phyloP scores from a whole-genome alignment of 441 rosid species.

The Kokia cookei region DNA sequence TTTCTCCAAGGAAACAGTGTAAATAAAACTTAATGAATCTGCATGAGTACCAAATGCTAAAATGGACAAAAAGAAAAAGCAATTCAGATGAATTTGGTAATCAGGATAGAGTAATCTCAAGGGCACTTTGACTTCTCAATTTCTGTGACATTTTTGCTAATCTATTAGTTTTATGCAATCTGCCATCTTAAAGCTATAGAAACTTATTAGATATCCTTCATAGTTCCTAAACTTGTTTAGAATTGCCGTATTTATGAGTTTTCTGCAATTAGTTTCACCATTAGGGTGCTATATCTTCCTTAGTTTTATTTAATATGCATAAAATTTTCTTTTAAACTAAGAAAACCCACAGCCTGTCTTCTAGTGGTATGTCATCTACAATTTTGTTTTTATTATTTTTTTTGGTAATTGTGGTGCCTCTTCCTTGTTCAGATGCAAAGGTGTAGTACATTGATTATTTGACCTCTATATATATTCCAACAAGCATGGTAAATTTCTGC shows the following conservation, averaged over 20 bases:
- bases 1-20: background rate
- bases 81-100: background rate
- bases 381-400: background rate
- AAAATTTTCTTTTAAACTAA: background rate
- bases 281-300: background rate
- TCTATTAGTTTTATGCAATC: background rate
- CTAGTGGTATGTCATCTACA: background rate
- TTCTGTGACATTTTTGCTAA: background rate
- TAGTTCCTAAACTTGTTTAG: background rate
- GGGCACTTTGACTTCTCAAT: background rate
- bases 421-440: background rate
- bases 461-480: background rate
- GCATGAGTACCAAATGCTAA: background rate
- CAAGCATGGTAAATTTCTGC: slow-evolving; percentile 3
- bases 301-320: background rate
- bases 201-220: background rate
- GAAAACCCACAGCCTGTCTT: background rate
- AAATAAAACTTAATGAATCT: background rate
- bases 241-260: background rate
- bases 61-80: background rate
- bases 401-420: background rate
- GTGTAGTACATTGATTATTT: background rate
- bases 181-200: background rate
- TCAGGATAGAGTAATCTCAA: background rate
- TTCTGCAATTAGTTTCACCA: background rate